Evolutionary conservation across 2,329 filamentous ascomycete genomes (phyloP), one percentile per base, ranked within the genome.

Genomic region (Epichloe elymi): DNA sequence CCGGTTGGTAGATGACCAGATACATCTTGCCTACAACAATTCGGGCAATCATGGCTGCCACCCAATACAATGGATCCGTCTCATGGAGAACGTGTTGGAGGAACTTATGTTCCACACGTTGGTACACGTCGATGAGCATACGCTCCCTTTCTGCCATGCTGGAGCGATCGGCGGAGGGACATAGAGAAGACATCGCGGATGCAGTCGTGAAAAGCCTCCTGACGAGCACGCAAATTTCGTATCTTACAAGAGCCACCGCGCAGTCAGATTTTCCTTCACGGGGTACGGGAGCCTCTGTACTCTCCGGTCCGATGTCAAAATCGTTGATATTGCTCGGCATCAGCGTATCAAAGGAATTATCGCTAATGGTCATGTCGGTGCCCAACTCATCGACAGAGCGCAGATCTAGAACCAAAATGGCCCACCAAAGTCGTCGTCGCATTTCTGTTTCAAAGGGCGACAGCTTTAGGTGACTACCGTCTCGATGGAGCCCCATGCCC

Each of bases 21-120:
- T 83, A 87, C 71, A 89, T 80, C 66, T 89, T 91, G 46, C 82
- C 82, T 67, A 89, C 78, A 55, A 90, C 80, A 35, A 91, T 72
- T 10, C 85, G 78, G 3, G 80, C 76, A 23, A 87, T 73, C 30
- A 84, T 85, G 4, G 79, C 81, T 7, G 78, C 78, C 26, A 85
- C 77, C 82, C 83, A 87, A 55, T 81, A 81, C 1, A 87, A 67
- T 0, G 76, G 72, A 44, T 77, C 64, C 55, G 58, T 67, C 42
- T 68, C 63, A 60, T 73, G 70, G 51, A 76, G 65, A 48, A 74
- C 74, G 51, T 80, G 69, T 38, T 67, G 66, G 19, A 82, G 65
- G 56, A 80, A 80, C 50, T 73, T 74, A 39, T 73, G 65, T 56
- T 82, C 75, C 14, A 82, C 67, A n/a, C 69, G 70, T 35, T 71